Evolutionary conservation across 495 filamentous ascomycete species (phyloP), one percentile per base, ranked within the genome.

Genomic region (Tuber melanosporum): DNA sequence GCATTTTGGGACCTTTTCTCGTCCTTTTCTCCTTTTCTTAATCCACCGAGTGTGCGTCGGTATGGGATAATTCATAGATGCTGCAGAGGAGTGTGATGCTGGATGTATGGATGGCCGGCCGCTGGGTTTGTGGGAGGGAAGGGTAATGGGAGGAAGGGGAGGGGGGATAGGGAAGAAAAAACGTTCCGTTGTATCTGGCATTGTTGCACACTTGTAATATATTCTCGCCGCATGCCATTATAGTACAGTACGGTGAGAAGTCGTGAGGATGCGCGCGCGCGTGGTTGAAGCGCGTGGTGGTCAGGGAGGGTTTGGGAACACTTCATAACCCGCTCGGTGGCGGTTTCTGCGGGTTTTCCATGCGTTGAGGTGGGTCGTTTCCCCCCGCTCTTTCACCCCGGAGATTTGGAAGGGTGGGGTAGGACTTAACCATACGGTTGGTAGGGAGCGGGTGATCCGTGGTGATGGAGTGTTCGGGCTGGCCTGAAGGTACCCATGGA

Each of bases 41-140:
- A 20, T 22, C 7, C 6, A 12, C 72, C 73, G 75, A 76, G 75
- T 76, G 46, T 62, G 17, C 52, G 12, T 62, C 9, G 52, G n/a
- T 26, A 62, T 41, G 52, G 19, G 9, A 26, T 62, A 62, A 26
- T 62, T 32, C 57, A 66, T 66, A 66, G 57, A 32, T 14, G 1
- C 52, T 66, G 52, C n/a, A 62, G 52, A 10, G 52, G n/a, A 62
- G 32, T 62, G 52, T 15, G 9, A 32, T 62, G n/a, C 5, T 14
- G 52, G 52, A 22, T 49, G 47, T 49, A 19, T 49, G 19, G 19
- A 15, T 62, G 52, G 52, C 52, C 52, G n/a, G n/a, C 52, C 52
- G 52, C 26, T 62, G 52, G 52, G n/a, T 62, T 57, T 57, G 49
- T 57, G 49, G n/a, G n/a, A 32, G 52, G n/a, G 52, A 14, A 26